These are phyloP conservation scores for Penicillium freii DNA, from an alignment of 2,329 filamentous ascomycete species.

Conservation along the genomic window DNA sequence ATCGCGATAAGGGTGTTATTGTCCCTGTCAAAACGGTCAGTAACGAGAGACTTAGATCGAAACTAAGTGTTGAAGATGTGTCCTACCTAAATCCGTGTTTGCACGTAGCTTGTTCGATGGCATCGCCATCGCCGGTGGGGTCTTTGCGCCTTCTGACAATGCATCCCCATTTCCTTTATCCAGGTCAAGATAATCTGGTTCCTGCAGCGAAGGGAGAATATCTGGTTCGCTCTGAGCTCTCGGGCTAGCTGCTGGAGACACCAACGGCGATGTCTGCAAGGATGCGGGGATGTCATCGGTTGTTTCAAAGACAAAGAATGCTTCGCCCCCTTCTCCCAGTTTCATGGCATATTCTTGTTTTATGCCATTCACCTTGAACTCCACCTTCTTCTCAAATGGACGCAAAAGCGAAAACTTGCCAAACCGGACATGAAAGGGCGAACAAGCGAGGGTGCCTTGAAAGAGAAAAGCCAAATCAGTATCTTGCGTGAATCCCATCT, in stretches of 20 bases:
- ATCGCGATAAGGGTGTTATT: conserved; percentile 42
- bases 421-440: conserved; percentile 97
- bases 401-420: conserved; percentile 96
- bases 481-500: neutral
- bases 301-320: conserved; percentile 98
- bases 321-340: conserved; percentile 92
- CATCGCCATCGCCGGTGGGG: conserved; percentile 27
- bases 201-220: conserved; percentile 41
- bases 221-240: conserved; percentile 39
- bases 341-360: conserved; percentile 98
- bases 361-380: conserved; percentile 89
- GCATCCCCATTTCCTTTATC: conserved; percentile 26
- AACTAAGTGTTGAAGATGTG: neutral
- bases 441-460: conserved; percentile 71
- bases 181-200: conserved; percentile 53
- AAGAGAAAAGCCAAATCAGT: conserved; percentile 10
- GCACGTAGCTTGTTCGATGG: conserved; percentile 38
- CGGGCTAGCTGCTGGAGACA: conserved; percentile 85
- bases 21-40: conserved; percentile 27
- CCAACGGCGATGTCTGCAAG: conserved; percentile 88
- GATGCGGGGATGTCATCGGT: conserved; percentile 87
- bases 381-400: conserved; percentile 97
- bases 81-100: conserved; percentile 47
- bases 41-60: neutral
- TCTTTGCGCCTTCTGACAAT: conserved; percentile 26